Evolutionary conservation across 2,329 filamentous ascomycete species (phyloP).

Genomic region (Tolypocladium capitatum): DNA sequence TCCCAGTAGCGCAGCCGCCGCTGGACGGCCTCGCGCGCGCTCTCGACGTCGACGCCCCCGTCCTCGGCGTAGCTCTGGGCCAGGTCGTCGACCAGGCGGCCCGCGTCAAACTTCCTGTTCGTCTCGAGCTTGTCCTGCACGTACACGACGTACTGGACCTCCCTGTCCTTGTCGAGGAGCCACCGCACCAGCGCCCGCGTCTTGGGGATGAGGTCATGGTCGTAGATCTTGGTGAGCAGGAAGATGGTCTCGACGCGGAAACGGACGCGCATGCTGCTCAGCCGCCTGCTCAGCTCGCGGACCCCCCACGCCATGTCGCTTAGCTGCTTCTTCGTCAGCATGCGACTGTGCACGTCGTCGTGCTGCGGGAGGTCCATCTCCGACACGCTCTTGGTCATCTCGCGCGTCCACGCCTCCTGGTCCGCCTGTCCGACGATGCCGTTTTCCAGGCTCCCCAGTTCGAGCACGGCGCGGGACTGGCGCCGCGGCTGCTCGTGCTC

Average conservation of each 20-base stretch:
- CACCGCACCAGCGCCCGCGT: conserved; percentile 68
- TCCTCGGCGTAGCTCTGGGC: conserved; percentile 26
- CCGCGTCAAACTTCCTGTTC: conserved; percentile 60
- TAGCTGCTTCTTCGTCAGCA: conserved; percentile 87
- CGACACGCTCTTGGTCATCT: conserved; percentile 30
- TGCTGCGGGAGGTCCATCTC: conserved; percentile 24
- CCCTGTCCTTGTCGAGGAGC: conserved; percentile 60
- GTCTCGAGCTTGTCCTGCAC: conserved; percentile 64
- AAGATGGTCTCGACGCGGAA: conserved; percentile 76
- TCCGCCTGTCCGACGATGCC: conserved; percentile 39
- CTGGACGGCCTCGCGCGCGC: conserved; percentile 22
- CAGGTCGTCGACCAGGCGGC: conserved; percentile 54
- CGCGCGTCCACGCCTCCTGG: conserved; percentile 39
- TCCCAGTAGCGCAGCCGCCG: conserved; percentile 70
- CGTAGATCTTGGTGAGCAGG: conserved; percentile 82
- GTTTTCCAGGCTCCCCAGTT: conserved; percentile 25
- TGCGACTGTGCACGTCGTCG: conserved; percentile 43
- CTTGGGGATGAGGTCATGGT: conserved; percentile 63
- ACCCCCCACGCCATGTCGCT: conserved; percentile 97
- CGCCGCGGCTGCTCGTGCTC: conserved; percentile 5
- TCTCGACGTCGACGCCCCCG: conserved; percentile 18
- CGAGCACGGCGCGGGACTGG: conserved; percentile 20
- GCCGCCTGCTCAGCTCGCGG: conserved; percentile 71
- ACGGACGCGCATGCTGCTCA: conserved; percentile 72
- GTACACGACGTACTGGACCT: conserved; percentile 62